A percentile compares a stretch with the other conserved stretches of the same genome.
Evolutionary conservation across 257 asterid genomes (phyloP).

Genomic region (Echites panduratus): DNA sequence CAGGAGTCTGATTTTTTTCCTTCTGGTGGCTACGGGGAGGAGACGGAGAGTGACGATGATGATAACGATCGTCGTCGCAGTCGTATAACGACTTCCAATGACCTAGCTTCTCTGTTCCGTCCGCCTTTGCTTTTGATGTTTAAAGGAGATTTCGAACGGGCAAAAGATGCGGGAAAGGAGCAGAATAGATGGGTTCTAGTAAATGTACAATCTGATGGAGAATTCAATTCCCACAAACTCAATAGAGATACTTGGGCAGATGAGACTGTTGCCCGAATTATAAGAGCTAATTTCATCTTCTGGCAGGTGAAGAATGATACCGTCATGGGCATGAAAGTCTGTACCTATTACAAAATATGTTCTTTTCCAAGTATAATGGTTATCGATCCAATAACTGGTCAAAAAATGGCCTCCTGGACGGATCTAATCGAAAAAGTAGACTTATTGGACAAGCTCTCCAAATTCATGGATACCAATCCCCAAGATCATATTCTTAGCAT

Average conservation of each 20-base stretch:
- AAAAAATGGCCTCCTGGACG: slow-evolving; percentile 32
- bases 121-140: neutral
- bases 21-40: no score
- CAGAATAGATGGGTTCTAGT: neutral
- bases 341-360: slow-evolving; percentile 64
- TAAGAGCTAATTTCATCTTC: slow-evolving; percentile 57
- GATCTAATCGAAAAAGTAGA: neutral
- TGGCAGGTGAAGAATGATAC: slow-evolving; percentile 55
- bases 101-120: neutral
- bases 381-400: slow-evolving; percentile 85
- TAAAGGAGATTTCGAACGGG: neutral
- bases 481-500: slow-evolving; percentile 54
- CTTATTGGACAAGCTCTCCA: slow-evolving; percentile 51
- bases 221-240: neutral
- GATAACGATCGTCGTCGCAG: no score
- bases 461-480: slow-evolving; percentile 83
- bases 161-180: neutral
- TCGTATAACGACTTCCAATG: neutral
- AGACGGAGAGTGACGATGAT: neutral
- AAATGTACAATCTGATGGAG: neutral
- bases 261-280: slow-evolving; percentile 87
- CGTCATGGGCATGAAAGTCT: slow-evolving; percentile 77
- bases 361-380: slow-evolving; percentile 62
- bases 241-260: slow-evolving; percentile 50
- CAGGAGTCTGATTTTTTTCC: no score